Evolutionary conservation across 352 stramenopile species (phyloP).

Genomic region (Globisporangium recalcitrans): DNA sequence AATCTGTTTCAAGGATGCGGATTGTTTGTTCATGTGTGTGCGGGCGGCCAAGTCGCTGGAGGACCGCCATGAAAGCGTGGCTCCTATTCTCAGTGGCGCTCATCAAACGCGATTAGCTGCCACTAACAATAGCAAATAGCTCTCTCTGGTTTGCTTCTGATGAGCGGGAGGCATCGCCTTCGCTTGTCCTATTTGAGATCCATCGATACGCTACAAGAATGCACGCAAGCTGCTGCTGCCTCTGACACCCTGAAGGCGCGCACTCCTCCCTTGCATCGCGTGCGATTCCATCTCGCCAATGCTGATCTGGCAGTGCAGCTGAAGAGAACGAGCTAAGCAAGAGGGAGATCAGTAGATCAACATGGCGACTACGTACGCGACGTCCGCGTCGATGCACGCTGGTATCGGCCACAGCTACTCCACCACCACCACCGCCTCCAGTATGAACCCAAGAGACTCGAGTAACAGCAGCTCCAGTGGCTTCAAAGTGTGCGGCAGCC

Average conservation of each 20-base stretch:
- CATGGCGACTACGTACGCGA: neutral
- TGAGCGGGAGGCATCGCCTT: neutral
- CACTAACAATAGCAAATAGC: neutral
- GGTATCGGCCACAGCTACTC: neutral
- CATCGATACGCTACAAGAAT: neutral
- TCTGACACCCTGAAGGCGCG: neutral
- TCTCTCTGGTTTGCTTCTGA: neutral
- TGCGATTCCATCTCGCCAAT: neutral
- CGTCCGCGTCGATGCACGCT: neutral
- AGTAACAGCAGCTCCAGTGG: conserved; percentile 8
- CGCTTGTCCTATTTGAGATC: neutral
- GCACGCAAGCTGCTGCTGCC: neutral
- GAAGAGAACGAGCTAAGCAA: neutral
- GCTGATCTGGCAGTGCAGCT: neutral
- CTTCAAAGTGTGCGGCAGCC: conserved; percentile 78
- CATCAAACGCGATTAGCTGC: too few relatives aligned
- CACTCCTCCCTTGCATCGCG: too few relatives aligned
- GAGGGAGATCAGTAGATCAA: neutral
- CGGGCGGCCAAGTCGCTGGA: neutral
- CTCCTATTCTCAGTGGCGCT: neutral
- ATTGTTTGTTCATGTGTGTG: too few relatives aligned
- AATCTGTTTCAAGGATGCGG: too few relatives aligned
- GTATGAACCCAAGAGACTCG: neutral
- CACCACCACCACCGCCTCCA: neutral
- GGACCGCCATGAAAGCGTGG: too few relatives aligned